Percentiles rank a stretch among this genome's conserved stretches.
Evolutionary conservation across 2,329 filamentous ascomycete genomes (phyloP).

Genomic region (Trichoderma citrinoviride): DNA sequence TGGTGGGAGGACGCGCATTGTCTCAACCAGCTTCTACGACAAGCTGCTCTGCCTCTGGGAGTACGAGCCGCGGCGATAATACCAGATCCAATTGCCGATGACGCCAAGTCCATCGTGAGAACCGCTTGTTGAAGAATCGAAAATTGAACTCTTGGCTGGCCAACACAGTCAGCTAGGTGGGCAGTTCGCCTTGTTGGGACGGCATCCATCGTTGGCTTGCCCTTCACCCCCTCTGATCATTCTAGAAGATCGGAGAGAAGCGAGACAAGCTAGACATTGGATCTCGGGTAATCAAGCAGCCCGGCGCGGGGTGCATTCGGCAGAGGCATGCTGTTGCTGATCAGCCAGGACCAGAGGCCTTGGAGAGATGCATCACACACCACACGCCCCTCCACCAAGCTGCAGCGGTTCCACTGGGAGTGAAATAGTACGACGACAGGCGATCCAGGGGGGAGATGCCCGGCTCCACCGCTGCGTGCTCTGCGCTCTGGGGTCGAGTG

Average conservation of each 20-base stretch:
- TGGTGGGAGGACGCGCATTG: slow-evolving; percentile 40
- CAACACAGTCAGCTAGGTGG: not conserved
- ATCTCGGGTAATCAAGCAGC: slow-evolving; percentile 2
- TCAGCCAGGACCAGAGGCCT: slow-evolving; percentile 6
- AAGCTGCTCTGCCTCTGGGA: slow-evolving; percentile 67
- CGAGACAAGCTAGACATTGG: slow-evolving; percentile 7
- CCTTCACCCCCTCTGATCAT: not conserved
- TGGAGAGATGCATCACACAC: slow-evolving; percentile 11
- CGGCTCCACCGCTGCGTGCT: slow-evolving; percentile 4
- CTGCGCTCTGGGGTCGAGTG: not conserved
- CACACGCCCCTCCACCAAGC: slow-evolving; percentile 15
- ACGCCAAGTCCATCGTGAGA: not conserved
- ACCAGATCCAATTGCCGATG: not conserved
- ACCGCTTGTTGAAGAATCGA: not conserved
- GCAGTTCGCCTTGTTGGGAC: not conserved
- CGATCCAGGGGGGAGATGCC: not conserved
- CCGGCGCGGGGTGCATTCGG: slow-evolving; percentile 18
- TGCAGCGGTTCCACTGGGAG: slow-evolving; percentile 18
- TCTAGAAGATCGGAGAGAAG: slow-evolving; percentile 16
- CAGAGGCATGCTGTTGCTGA: slow-evolving; percentile 17
- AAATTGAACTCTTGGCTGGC: not conserved
- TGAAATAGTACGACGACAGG: not conserved
- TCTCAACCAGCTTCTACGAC: slow-evolving; percentile 79
- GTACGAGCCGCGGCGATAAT: slow-evolving; percentile 23
- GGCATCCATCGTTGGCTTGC: not conserved